phyloP scores from a whole-genome alignment of 306 rosid species.

The Purshia tridentata region DNA sequence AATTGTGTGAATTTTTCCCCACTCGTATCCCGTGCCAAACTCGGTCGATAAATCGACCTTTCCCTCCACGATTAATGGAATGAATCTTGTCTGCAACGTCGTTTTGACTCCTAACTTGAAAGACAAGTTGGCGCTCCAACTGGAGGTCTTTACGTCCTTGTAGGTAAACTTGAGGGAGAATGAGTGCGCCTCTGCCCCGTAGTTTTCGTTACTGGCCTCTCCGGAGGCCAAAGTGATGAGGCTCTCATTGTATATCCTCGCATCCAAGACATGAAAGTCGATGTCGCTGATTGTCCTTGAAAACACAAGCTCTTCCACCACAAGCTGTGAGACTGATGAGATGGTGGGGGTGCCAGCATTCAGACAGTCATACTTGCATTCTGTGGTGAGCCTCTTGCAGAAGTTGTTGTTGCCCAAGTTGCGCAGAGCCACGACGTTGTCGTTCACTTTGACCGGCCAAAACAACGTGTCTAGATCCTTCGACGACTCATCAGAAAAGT shows the following conservation, averaged over 20 bases:
- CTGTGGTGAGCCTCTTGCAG: slow-evolving; percentile 8
- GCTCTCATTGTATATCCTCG: slow-evolving; percentile 4
- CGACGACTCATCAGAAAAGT: background rate
- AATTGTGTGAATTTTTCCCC: background rate
- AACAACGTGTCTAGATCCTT: background rate
- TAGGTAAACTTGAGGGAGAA: background rate
- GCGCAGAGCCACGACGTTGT: slow-evolving; percentile 11
- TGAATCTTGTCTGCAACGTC: background rate
- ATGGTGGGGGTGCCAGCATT: background rate
- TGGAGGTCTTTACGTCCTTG: background rate
- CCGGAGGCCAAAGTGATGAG: slow-evolving; percentile 4
- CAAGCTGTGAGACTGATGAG: background rate
- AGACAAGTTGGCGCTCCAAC: background rate
- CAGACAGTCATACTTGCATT: background rate
- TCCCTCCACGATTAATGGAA: background rate
- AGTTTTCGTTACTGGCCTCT: background rate
- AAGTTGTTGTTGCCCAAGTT: slow-evolving; percentile 1
- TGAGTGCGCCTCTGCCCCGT: background rate
- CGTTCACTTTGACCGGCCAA: slow-evolving; percentile 2
- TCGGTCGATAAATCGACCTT: slow-evolving; percentile 1
- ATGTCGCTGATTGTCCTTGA: slow-evolving; percentile 11
- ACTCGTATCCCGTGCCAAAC: background rate
- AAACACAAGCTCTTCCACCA: slow-evolving; percentile 1
- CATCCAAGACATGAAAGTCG: slow-evolving; percentile 6
- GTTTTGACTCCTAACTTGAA: slow-evolving; percentile 2